Percentiles rank a stretch among this genome's conserved stretches.
These are phyloP conservation scores for Erigeron philadelphicus DNA, from an alignment of 140 eudicot species.

Conservation along the genomic window DNA sequence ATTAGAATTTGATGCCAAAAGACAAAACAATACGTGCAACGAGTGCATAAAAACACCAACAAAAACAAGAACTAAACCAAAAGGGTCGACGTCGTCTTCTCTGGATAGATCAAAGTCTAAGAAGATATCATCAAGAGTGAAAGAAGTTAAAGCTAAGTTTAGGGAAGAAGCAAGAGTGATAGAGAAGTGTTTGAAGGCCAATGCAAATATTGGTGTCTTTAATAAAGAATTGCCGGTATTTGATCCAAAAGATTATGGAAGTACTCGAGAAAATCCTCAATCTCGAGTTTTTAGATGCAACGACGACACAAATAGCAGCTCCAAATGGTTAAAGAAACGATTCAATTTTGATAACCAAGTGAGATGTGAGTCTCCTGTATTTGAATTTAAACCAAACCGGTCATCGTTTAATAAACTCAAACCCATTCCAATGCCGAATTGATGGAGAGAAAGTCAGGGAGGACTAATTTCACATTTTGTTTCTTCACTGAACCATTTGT, in stretches of 20 bases:
- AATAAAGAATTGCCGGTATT: constrained; percentile 45
- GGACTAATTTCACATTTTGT: not conserved
- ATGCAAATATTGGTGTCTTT: constrained; percentile 28
- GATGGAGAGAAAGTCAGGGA: not conserved
- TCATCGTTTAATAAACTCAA: constrained; percentile 22
- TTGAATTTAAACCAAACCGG: constrained; percentile 35
- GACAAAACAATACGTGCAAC: constrained; percentile 38
- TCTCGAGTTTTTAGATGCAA: constrained; percentile 27
- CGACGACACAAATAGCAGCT: constrained; percentile 24
- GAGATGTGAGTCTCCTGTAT: constrained; percentile 41
- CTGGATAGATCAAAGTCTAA: constrained; percentile 29
- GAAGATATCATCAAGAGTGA: constrained; percentile 29
- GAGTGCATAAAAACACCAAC: constrained; percentile 39
- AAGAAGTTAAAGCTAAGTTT: constrained; percentile 45
- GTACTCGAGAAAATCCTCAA: constrained; percentile 47
- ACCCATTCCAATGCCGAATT: not conserved
- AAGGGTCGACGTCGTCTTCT: constrained; percentile 18
- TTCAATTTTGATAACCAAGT: constrained; percentile 17
- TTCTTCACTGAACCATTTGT: not conserved
- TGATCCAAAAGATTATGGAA: constrained; percentile 40
- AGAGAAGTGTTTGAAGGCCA: constrained; percentile 53
- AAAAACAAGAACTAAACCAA: constrained; percentile 7
- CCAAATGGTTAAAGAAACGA: constrained; percentile 30
- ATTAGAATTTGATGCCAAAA: constrained; percentile 49
- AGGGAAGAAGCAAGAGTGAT: constrained; percentile 59